Evolutionary conservation across 2,329 filamentous ascomycete genomes (phyloP).

Genomic region (Ophiosphaerella korrae): DNA sequence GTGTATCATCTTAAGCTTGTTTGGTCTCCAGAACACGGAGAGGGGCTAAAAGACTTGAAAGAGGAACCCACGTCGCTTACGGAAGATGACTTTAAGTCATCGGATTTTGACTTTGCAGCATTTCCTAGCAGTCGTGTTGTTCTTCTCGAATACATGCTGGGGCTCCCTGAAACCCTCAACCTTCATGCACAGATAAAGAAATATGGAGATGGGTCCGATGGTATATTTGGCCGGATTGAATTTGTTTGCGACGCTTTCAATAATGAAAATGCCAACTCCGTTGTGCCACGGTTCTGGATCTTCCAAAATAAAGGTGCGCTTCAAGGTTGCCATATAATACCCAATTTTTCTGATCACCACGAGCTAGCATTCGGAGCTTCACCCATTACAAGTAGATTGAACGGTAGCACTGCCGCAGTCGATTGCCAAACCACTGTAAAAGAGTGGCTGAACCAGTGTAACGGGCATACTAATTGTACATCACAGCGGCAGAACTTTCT

Average conservation of each 20-base stretch:
- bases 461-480: neutral
- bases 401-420: neutral
- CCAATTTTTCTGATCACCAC: neutral
- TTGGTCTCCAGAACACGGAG: neutral
- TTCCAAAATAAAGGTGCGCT: neutral
- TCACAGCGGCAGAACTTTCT: neutral
- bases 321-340: too few relatives aligned
- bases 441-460: neutral
- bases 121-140: neutral
- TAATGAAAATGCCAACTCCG: neutral
- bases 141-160: neutral
- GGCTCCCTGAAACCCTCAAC: neutral
- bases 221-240: neutral
- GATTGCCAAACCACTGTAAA: neutral
- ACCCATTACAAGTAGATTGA: neutral
- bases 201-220: neutral
- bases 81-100: constrained; percentile 1
- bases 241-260: constrained; percentile 1
- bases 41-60: neutral
- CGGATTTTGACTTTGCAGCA: neutral
- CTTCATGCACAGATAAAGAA: neutral
- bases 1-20: constrained; percentile 2
- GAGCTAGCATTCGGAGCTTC: neutral
- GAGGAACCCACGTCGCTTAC: constrained; percentile 1
- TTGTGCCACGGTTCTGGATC: neutral